These are phyloP conservation scores for Mrakia hoshinonis DNA, from an alignment of 768 basidiomycete genomes.

Conservation along the genomic window DNA sequence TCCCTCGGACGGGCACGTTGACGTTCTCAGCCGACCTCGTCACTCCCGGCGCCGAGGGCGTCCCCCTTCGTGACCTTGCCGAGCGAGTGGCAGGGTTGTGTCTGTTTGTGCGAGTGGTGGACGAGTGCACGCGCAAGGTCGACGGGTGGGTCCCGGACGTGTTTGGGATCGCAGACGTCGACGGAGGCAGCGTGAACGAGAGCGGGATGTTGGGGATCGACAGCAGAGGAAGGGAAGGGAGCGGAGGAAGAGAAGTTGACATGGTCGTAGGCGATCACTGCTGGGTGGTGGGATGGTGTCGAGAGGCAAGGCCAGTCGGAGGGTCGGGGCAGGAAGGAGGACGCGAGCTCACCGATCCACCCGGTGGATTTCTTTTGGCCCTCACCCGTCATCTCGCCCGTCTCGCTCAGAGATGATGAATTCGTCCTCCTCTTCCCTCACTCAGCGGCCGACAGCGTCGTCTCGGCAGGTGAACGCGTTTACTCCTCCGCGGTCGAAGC, in stretches of 20 bases:
- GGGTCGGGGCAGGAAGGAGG: too few species aligned
- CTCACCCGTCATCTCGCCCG: not conserved
- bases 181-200: constrained; percentile 11
- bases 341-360: not conserved
- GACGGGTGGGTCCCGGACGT: not conserved
- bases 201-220: not conserved
- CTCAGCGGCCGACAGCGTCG: not conserved
- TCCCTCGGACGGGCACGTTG: too few species aligned
- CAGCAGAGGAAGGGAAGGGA: not conserved
- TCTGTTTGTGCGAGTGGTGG: not conserved
- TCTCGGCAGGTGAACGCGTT: not conserved
- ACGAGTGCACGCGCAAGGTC: not conserved
- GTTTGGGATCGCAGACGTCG: constrained; percentile 6
- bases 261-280: not conserved
- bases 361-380: not conserved
- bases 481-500: not conserved
- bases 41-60: too few species aligned
- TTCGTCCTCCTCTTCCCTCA: not conserved
- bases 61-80: too few species aligned
- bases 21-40: too few species aligned
- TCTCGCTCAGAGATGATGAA: not conserved
- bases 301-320: too few species aligned
- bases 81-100: not conserved
- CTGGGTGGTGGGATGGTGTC: too few species aligned
- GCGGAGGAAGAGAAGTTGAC: not conserved